Percentiles rank a stretch among this genome's conserved stretches.
Evolutionary conservation across 345 rosid species (phyloP).

Genomic region (Noccaea bulbosa): DNA sequence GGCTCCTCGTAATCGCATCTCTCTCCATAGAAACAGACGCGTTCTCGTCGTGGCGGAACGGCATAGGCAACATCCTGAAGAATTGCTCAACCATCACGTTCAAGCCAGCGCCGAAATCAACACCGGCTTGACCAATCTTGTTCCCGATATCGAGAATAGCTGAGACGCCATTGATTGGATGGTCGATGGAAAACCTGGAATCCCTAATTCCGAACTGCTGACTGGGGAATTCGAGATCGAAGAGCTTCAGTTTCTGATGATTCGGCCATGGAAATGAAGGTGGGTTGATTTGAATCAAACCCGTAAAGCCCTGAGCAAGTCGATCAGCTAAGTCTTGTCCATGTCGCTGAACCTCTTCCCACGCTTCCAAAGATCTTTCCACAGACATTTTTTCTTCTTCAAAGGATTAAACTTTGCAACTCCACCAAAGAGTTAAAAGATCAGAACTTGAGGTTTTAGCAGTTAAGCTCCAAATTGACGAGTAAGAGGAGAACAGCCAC

Average conservation of each 20-base stretch:
- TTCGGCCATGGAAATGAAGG: conserved; percentile 74
- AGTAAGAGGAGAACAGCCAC: conserved; percentile 3
- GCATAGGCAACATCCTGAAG: conserved; percentile 70
- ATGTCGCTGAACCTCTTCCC: conserved; percentile 97
- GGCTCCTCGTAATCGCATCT: conserved; percentile 36
- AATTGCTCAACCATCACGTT: conserved; percentile 82
- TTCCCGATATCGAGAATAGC: conserved; percentile 78
- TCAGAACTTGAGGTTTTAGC: conserved; percentile 20
- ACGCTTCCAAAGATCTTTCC: conserved; percentile 89
- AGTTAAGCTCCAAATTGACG: neutral
- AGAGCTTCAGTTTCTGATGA: conserved; percentile 61
- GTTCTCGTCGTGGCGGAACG: conserved; percentile 64
- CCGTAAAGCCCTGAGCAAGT: conserved; percentile 86
- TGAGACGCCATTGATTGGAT: conserved; percentile 60
- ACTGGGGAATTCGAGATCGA: conserved; percentile 70
- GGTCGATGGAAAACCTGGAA: conserved; percentile 51
- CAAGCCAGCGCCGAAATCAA: conserved; percentile 78
- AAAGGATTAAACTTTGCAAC: conserved; percentile 31
- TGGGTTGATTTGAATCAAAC: conserved; percentile 75
- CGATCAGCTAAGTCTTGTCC: conserved; percentile 92
- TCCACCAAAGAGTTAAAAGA: conserved; percentile 9
- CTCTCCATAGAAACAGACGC: conserved; percentile 42
- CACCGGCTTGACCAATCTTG: conserved; percentile 85
- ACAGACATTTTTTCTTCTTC: conserved; percentile 59
- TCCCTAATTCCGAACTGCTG: conserved; percentile 54